phyloP scores from a whole-genome alignment of 2,329 filamentous ascomycete species.

The Ampelomyces quisqualis region DNA sequence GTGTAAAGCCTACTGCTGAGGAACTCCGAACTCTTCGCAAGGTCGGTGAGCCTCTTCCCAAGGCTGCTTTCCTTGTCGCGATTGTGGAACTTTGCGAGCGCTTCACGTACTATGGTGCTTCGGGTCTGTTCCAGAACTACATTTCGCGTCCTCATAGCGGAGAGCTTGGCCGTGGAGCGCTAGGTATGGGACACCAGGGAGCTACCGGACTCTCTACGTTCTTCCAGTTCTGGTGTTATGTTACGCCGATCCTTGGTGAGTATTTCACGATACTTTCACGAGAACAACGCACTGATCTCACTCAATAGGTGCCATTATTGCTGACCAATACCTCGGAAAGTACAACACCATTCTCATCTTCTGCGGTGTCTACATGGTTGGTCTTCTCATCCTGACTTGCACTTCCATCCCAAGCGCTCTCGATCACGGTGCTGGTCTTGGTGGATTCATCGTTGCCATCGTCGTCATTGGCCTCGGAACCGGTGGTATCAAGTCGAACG shows the following conservation, averaged over 20 bases:
- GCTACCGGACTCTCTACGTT: constrained; percentile 51
- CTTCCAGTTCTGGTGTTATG: constrained; percentile 48
- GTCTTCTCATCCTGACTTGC: constrained; percentile 66
- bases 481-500: constrained; percentile 81
- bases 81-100: constrained; percentile 54
- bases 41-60: constrained; percentile 51
- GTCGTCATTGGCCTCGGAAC: constrained; percentile 72
- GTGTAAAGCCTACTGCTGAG: constrained; percentile 46
- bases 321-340: constrained; percentile 70
- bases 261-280: not conserved
- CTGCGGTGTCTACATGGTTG: constrained; percentile 63
- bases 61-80: constrained; percentile 51
- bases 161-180: constrained; percentile 43
- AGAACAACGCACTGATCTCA: not conserved
- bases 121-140: constrained; percentile 55
- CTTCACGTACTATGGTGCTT: constrained; percentile 52
- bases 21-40: constrained; percentile 48
- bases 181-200: constrained; percentile 48
- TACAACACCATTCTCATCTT: constrained; percentile 72
- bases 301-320: constrained; percentile 54
- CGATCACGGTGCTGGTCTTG: constrained; percentile 60
- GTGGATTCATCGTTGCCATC: constrained; percentile 61
- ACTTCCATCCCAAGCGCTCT: constrained; percentile 67
- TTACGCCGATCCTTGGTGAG: constrained; percentile 14
- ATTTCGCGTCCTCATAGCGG: constrained; percentile 46